Percentiles rank a stretch among this genome's conserved stretches.
phyloP scores from a whole-genome alignment of 2,329 filamentous ascomycete species.

The Sclerotinia subarctica region DNA sequence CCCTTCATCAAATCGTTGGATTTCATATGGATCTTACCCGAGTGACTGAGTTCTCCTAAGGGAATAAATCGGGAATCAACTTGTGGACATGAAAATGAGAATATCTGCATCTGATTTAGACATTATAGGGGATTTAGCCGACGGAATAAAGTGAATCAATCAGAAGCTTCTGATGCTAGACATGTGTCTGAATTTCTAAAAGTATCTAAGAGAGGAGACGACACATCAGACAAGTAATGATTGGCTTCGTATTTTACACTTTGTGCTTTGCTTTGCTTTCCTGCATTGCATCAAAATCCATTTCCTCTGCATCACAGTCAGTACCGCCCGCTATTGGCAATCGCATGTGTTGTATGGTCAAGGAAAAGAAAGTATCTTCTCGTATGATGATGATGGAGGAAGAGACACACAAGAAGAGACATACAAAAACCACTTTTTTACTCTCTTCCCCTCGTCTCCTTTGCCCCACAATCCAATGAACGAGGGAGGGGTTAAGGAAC shows the following conservation, averaged over 20 bases:
- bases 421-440: background rate
- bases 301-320: background rate
- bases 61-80: background rate
- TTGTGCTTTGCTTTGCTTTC: background rate
- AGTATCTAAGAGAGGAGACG: background rate
- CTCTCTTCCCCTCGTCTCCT: background rate
- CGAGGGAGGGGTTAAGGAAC: background rate
- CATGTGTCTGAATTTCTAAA: background rate
- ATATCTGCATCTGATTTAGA: background rate
- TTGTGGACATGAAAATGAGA: background rate
- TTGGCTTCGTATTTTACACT: conserved; percentile 2
- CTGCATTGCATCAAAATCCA: conserved; percentile 2
- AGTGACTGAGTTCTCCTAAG: background rate
- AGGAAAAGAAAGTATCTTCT: background rate
- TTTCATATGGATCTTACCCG: background rate
- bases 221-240: background rate
- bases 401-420: background rate
- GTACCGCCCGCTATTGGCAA: background rate
- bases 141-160: conserved; percentile 6
- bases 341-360: background rate
- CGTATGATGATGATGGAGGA: background rate
- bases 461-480: background rate
- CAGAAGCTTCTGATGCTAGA: background rate
- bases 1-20: background rate
- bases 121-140: conserved; percentile 4